Evolutionary conservation across 495 filamentous ascomycete genomes (phyloP).

Genomic region (Podospora appendiculata): DNA sequence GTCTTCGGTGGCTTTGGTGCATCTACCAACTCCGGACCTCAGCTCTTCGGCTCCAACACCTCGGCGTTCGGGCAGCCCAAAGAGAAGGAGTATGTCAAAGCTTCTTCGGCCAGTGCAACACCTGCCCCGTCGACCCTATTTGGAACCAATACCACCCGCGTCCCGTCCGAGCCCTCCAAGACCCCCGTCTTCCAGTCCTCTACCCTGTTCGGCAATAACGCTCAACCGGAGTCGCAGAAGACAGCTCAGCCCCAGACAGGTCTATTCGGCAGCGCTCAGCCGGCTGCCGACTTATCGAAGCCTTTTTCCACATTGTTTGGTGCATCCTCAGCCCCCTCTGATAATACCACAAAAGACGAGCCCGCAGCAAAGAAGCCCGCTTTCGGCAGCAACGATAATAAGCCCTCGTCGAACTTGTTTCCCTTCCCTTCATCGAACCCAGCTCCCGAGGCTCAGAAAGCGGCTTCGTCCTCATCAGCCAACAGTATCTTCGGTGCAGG

Average conservation of each 20-base stretch:
- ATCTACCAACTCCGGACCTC: slow-evolving; percentile 4
- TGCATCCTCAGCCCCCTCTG: slow-evolving; percentile 6
- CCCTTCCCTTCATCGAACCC: slow-evolving; percentile 3
- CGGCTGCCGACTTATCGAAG: slow-evolving; percentile 10
- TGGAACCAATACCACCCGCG: slow-evolving; percentile 8
- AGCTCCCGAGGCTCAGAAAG: slow-evolving; percentile 10
- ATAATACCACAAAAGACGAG: slow-evolving; percentile 8
- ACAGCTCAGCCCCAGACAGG: slow-evolving; percentile 11
- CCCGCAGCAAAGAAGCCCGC: slow-evolving; percentile 13
- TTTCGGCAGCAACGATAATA: slow-evolving; percentile 20
- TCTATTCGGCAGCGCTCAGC: slow-evolving; percentile 24
- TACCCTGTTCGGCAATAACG: slow-evolving; percentile 34
- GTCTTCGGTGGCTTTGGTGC: slow-evolving; percentile 19
- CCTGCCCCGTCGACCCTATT: slow-evolving; percentile 14
- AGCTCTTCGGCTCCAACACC: slow-evolving; percentile 12
- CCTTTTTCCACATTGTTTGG: slow-evolving; percentile 23
- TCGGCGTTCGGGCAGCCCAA: slow-evolving; percentile 13
- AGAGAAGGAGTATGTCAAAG: slow-evolving; percentile 11
- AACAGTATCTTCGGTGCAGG: slow-evolving; percentile 17
- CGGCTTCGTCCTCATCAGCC: slow-evolving; percentile 8
- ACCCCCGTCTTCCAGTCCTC: slow-evolving; percentile 29
- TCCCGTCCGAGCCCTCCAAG: slow-evolving; percentile 14
- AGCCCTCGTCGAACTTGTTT: slow-evolving; percentile 13
- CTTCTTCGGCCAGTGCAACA: slow-evolving; percentile 6
- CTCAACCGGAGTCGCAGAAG: slow-evolving; percentile 20